A percentile compares a stretch with the other conserved stretches of the same genome.
Evolutionary conservation across 2,329 filamentous ascomycete species (phyloP).

Genomic region (Trichophyton mentagrophytes): DNA sequence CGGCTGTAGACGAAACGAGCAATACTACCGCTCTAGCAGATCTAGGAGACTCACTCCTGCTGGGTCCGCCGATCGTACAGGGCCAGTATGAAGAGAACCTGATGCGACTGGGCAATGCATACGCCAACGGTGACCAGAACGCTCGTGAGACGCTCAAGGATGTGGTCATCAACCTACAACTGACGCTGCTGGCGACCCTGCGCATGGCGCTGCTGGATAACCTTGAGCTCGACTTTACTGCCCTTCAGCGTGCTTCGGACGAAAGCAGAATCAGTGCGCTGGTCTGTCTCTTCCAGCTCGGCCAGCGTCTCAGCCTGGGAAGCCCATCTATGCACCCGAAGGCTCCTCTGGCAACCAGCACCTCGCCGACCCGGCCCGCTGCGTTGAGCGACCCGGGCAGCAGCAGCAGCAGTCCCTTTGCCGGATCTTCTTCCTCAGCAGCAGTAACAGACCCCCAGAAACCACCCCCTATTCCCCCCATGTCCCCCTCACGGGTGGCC

Average conservation of each 20-base stretch:
- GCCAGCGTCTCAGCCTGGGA: slow-evolving; percentile 19
- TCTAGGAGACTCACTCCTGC: slow-evolving; percentile 25
- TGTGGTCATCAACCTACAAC: slow-evolving; percentile 28
- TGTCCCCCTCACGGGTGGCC: background rate
- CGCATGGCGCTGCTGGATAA: slow-evolving; percentile 22
- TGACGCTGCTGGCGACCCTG: slow-evolving; percentile 24
- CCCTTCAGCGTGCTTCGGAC: slow-evolving; percentile 26
- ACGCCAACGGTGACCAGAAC: slow-evolving; percentile 25
- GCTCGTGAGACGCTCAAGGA: slow-evolving; percentile 29
- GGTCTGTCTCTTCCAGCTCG: slow-evolving; percentile 24
- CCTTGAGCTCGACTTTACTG: slow-evolving; percentile 20
- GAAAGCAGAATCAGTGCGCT: slow-evolving; percentile 25
- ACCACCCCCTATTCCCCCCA: background rate
- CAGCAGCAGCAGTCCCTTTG: background rate
- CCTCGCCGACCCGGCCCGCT: no score
- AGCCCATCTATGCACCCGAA: background rate
- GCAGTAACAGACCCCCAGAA: background rate
- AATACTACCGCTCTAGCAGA: background rate
- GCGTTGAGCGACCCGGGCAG: no score
- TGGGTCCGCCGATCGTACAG: slow-evolving; percentile 25
- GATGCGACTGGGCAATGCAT: slow-evolving; percentile 23
- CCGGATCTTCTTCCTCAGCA: background rate
- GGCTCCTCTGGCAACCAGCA: background rate
- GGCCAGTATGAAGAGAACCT: slow-evolving; percentile 25
- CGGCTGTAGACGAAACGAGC: background rate